phyloP scores from a whole-genome alignment of 1,284 basidiomycete species.

The Trametes hirsuta region DNA sequence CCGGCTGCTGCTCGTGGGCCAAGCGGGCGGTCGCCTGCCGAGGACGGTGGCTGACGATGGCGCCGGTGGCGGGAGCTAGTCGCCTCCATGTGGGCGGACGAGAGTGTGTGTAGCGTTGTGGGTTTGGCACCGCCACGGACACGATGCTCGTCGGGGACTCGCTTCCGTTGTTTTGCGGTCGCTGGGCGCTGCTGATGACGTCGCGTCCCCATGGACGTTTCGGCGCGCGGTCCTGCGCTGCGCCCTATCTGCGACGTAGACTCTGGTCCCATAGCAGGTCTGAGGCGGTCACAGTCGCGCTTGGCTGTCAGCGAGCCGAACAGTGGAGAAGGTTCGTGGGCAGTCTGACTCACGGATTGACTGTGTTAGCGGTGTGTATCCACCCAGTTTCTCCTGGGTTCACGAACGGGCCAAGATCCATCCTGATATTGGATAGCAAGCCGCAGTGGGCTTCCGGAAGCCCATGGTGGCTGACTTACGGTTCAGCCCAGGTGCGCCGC shows the following conservation, averaged over 20 bases:
- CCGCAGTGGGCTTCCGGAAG: conserved; percentile 15
- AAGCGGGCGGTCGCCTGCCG: conserved; percentile 13
- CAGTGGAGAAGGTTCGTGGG: background rate
- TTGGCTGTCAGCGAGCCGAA: conserved; percentile 7
- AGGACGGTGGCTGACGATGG: conserved; percentile 19
- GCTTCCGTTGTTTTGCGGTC: conserved; percentile 12
- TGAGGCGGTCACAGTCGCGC: background rate
- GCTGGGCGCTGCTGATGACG: conserved; percentile 8
- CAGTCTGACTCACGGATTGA: conserved; percentile 10
- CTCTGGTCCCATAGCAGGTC: conserved; percentile 4
- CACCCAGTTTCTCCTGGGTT: conserved; percentile 20
- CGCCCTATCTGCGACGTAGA: conserved; percentile 10
- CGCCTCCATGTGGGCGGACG: conserved; percentile 9
- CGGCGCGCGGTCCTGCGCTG: conserved; percentile 13
- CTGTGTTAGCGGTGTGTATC: conserved; percentile 20
- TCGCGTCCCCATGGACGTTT: conserved; percentile 1
- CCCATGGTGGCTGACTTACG: conserved; percentile 9
- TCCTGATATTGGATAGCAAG: conserved; percentile 18
- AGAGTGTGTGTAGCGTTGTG: conserved; percentile 2
- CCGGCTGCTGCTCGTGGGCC: conserved; percentile 9
- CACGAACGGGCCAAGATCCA: conserved; percentile 26
- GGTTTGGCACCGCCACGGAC: conserved; percentile 19
- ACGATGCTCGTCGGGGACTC: conserved; percentile 13
- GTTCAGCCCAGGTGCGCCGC: conserved; percentile 11
- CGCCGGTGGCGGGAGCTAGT: conserved; percentile 18